A percentile compares a stretch with the other conserved stretches of the same genome.
phyloP scores from a whole-genome alignment of 2,329 filamentous ascomycete genomes.

The Amesomyces nigricolor region DNA sequence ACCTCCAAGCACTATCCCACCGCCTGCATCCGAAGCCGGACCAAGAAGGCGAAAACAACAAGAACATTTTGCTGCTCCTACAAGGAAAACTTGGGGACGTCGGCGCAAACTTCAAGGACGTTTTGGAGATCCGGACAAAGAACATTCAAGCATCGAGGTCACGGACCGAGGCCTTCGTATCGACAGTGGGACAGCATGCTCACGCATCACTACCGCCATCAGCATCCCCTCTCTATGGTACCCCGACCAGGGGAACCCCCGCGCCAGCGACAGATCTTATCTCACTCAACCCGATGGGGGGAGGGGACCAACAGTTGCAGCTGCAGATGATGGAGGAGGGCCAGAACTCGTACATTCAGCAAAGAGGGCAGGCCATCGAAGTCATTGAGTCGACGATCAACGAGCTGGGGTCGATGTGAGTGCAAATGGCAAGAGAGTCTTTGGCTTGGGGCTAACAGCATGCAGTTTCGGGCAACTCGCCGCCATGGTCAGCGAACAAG shows the following conservation, averaged over 20 bases:
- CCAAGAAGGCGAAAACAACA: slow-evolving; percentile 95
- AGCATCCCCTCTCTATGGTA: slow-evolving; percentile 81
- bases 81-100: slow-evolving; percentile 92
- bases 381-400: slow-evolving; percentile 93
- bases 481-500: slow-evolving; percentile 95
- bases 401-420: slow-evolving; percentile 62
- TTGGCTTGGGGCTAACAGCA: no score
- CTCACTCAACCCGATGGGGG: slow-evolving; percentile 66
- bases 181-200: slow-evolving; percentile 73
- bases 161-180: slow-evolving; percentile 94
- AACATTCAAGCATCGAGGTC: slow-evolving; percentile 94
- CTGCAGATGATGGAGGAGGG: slow-evolving; percentile 91
- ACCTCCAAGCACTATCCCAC: slow-evolving; percentile 70
- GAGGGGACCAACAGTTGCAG: slow-evolving; percentile 65
- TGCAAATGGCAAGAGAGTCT: background rate
- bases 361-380: slow-evolving; percentile 91
- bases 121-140: slow-evolving; percentile 91
- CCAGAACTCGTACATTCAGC: slow-evolving; percentile 83
- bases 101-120: slow-evolving; percentile 93
- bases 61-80: slow-evolving; percentile 88
- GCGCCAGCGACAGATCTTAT: slow-evolving; percentile 69
- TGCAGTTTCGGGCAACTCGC: slow-evolving; percentile 88
- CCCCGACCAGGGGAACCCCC: slow-evolving; percentile 61
- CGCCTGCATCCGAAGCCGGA: slow-evolving; percentile 67
- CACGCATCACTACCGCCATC: slow-evolving; percentile 65